Base-by-base conservation (phyloP, 148 eudicot genomes). In the Tetragonia tetragonoides region DNA sequence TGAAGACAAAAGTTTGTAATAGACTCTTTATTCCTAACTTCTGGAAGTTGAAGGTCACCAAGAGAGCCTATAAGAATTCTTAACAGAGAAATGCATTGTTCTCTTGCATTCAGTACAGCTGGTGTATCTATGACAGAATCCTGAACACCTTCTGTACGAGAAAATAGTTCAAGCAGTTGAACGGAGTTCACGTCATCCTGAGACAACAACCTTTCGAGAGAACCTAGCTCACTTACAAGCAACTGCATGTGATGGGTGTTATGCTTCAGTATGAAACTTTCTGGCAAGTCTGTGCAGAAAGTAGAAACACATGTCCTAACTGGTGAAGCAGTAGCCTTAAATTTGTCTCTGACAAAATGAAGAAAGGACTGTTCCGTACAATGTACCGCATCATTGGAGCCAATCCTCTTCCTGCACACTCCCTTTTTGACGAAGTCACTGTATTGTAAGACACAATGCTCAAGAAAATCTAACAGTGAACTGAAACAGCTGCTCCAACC, bases 401-500 rank as follows among this genome's bases (percentile, higher is more conserved):
- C 12, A 9, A 49, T 68, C 44, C 78, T 81, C 75, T 68, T 75
- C 44, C 41, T 70, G 28, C 28, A 75, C 66, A 17, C 23, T 78
- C 81, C 85, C 68, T 90, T 85, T 62, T 85, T 84, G 0, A 86
- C 72, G 4, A 46, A 85, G 62, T 82, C 76, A 21, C 79, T 41
- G 47, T 86, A 80, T 7, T 85, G 79, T 44, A 85, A 77, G 75
- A 75, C 84, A 82, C 87, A 81, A 70, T 84, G 47, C 70, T 88
- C 83, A 10, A 90, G 87, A 73, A 87, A 78, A 80, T 83, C 74
- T 44, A 80, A 75, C 86, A 88, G 79, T 53, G 83, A 72, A 10
- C 16, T 15, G 4, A 88, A 71, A 64, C 86, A 83, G 37, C 77
- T 82, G 69, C 64, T 82, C 93, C 93, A 90, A 40, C 93, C 89